Base-by-base conservation (phyloP, 2,329 filamentous ascomycete genomes). In the Gaeumannomyces tritici region DNA sequence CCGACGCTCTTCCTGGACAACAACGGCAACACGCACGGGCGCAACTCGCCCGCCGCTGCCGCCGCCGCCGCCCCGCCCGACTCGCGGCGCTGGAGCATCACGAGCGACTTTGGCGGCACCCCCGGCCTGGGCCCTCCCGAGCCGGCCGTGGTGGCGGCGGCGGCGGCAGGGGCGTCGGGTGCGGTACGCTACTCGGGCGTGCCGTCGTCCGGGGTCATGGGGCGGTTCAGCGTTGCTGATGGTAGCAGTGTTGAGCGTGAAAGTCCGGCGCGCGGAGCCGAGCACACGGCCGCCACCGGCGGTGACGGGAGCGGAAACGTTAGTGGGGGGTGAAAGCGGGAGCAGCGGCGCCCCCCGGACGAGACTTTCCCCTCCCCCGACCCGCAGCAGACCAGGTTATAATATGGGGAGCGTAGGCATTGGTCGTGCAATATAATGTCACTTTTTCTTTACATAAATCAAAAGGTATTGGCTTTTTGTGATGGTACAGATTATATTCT, bases 101-200 rank as follows among this genome's bases (percentile, higher is more conserved):
- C 66, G 11, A 73, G 71, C 61, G 70, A 73, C 62, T 63, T 69
- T 55, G 67, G 69, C 73, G 21, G 72, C 72, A 67, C 62, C 51
- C 63, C 65, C 21, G 69, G 68, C 57, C 18, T 55, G 12, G 29
- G 60, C 54, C 51, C 24, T 28, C 15, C 13, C 9, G 29, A 33
- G 47, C 13, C 51, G 24, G 55, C 28, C n/a, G n/a, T n/a, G n/a
- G n/a, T n/a, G 18, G 60, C 64, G 29, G 60, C 59, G 31, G 29
- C 29, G 29, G 31, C 54, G 31, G 18, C n/a, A n/a, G n/a, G n/a
- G n/a, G n/a, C n/a, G n/a, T n/a, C n/a, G n/a, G n/a, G n/a, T n/a
- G n/a, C 64, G 27, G 58, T 61, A 15, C 59, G 63, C 0, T 57
- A 62, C 3, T 67, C 66, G 1, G 63, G 61, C 2, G 64, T 65